Conservation (phyloP, 2,329 filamentous ascomycete species). For the Emmonsiellopsis sp. region DNA sequence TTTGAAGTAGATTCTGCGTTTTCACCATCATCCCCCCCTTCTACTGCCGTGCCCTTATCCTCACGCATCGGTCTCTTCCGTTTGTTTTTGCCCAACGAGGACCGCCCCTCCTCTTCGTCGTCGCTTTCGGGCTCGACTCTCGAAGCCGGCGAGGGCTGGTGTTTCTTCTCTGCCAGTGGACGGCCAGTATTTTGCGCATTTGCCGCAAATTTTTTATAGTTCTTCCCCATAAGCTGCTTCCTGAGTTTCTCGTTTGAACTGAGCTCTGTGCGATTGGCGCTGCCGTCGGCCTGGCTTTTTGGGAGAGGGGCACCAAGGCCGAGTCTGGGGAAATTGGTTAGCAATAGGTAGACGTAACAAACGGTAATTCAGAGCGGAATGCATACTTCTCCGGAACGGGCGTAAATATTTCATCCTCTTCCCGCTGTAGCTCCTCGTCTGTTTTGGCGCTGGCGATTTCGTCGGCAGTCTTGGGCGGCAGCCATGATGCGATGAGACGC, state of each 20-base stretch:
- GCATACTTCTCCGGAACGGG: slow-evolving; percentile 45
- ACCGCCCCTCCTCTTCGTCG: slow-evolving; percentile 34
- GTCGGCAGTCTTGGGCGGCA: slow-evolving; percentile 38
- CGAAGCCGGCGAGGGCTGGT: neutral
- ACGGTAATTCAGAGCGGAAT: neutral
- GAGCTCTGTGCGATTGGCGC: slow-evolving; percentile 30
- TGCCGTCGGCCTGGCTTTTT: slow-evolving; percentile 29
- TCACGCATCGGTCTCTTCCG: slow-evolving; percentile 11
- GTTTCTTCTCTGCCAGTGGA: neutral
- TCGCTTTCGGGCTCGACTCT: slow-evolving; percentile 17
- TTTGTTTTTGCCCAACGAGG: slow-evolving; percentile 27
- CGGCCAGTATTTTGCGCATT: neutral
- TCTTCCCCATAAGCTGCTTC: slow-evolving; percentile 36
- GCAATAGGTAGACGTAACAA: neutral
- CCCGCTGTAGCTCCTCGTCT: slow-evolving; percentile 37
- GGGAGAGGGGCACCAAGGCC: slow-evolving; percentile 40
- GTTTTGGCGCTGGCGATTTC: slow-evolving; percentile 30
- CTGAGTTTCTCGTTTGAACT: slow-evolving; percentile 36
- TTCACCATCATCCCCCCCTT: slow-evolving; percentile 2
- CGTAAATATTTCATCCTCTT: slow-evolving; percentile 47
- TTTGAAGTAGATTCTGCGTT: slow-evolving; percentile 13
- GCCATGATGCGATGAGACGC: slow-evolving; percentile 47
- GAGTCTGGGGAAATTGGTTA: slow-evolving; percentile 24
- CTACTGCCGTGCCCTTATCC: neutral
- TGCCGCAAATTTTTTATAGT: slow-evolving; percentile 25